Conservation (phyloP, 106 monocot genomes). For the Acorus calamus region DNA sequence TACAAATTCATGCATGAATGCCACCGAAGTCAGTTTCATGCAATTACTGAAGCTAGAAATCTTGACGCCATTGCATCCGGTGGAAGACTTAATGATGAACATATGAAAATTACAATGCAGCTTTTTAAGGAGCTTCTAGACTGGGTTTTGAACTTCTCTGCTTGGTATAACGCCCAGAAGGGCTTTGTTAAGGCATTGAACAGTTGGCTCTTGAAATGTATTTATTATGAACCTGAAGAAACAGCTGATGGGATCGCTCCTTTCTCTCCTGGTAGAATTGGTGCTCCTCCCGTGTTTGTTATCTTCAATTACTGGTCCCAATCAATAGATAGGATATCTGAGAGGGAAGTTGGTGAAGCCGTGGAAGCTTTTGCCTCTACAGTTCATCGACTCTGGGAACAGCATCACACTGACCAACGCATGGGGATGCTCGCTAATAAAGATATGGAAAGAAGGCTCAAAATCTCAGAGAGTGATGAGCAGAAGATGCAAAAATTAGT, state of each 20-base stretch:
- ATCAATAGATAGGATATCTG: constrained; percentile 21
- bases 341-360: constrained; percentile 26
- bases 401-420: constrained; percentile 15
- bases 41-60: no score
- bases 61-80: no score
- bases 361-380: constrained; percentile 19
- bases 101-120: constrained; percentile 16
- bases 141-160: constrained; percentile 21
- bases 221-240: constrained; percentile 28
- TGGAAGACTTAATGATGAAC: constrained; percentile 11
- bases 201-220: constrained; percentile 26
- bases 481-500: constrained; percentile 21
- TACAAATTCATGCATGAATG: no score
- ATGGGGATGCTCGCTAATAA: constrained; percentile 27
- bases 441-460: constrained; percentile 17
- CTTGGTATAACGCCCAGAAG: constrained; percentile 29
- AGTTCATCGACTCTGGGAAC: constrained; percentile 21
- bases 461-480: constrained; percentile 23
- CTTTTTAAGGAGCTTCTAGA: constrained; percentile 25
- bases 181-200: constrained; percentile 27
- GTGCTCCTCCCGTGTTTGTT: constrained; percentile 40
- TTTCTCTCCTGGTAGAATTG: constrained; percentile 40
- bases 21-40: no score
- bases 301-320: constrained; percentile 34
- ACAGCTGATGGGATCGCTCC: constrained; percentile 35